These are phyloP conservation scores for Fusarium chaquense DNA, from an alignment of 2,329 filamentous ascomycete species.

Conservation along the genomic window DNA sequence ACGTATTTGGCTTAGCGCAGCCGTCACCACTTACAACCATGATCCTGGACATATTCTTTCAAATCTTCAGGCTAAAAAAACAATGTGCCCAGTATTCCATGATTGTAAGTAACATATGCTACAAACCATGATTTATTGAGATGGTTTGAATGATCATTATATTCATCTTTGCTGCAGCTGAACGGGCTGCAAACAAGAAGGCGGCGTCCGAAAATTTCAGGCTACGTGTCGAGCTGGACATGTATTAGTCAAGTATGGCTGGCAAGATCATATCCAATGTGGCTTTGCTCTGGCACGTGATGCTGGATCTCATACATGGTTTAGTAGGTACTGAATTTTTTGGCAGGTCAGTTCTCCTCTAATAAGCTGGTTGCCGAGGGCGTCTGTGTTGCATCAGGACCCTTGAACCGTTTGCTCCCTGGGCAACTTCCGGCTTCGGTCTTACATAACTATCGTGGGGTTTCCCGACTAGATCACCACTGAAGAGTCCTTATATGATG, in stretches of 20 bases:
- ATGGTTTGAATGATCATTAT: background rate
- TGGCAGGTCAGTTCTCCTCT: background rate
- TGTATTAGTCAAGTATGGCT: background rate
- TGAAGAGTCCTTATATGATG: background rate
- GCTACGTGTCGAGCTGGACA: background rate
- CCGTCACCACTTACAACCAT: slow-evolving; percentile 1
- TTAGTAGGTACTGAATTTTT: background rate
- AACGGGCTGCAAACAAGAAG: background rate
- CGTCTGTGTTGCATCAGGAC: background rate
- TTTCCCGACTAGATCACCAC: background rate
- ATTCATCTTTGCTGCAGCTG: background rate
- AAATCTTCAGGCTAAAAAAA: slow-evolving; percentile 4
- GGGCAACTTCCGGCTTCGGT: slow-evolving; percentile 1
- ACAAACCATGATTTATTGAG: background rate
- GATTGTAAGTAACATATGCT: slow-evolving; percentile 1
- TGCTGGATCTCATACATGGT: background rate
- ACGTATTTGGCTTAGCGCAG: slow-evolving; percentile 14
- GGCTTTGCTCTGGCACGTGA: slow-evolving; percentile 4
- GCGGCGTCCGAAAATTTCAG: background rate
- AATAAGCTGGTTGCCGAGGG: background rate
- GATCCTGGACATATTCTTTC: background rate
- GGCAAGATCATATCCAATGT: background rate
- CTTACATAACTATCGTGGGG: background rate
- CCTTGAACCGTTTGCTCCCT: background rate
- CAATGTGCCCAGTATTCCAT: slow-evolving; percentile 37